Evolutionary conservation across 2,329 filamentous ascomycete genomes (phyloP), one percentile per base, ranked within the genome.

Genomic region (Calonectria honghensis): DNA sequence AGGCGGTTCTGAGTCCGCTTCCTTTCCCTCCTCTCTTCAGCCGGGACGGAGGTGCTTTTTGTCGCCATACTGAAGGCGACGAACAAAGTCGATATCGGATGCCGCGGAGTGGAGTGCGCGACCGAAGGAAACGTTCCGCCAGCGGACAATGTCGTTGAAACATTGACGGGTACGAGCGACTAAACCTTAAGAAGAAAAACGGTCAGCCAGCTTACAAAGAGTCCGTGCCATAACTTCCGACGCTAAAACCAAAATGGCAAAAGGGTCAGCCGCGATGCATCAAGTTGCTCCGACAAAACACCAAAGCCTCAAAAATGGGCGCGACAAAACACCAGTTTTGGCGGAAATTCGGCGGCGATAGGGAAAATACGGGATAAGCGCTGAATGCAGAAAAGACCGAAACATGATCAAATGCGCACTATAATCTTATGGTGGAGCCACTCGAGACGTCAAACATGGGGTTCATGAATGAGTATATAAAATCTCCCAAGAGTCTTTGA

Each of bases 1-100:
- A 71, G 14, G 6, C 77, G 70, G 57, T 77, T 79, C 39, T 79
- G 73, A 1, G 51, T 9, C n/a, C 52, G 57, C 39, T 79, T 76
- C 1, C 68, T 70, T 0, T 77, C 69, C 35, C 70, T 72, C 20
- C 54, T 72, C 24, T 77, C 69, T 4, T 73, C 52, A 0, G 35
- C 41, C 4, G 29, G n/a, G 27, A 32, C 1, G 1, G 57, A 3
- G 7, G 16, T 11, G 6, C 13, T 73, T 31, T 29, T 52, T 4
- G 10, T 6, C 14, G n/a, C 20, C 24, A 52, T 39, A 35, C 31
- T 20, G 48, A 0, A 45, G 24, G 7, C n/a, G 31, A 29, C 37
- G 3, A 37, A 52, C 14, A 5, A 6, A 14, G 18, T n/a, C 6
- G 18, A 10, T 39, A 39, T 31, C n/a, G 57, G 37, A 45, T 29